Conservation (phyloP, 78 protist species). For the Pigoraptor vietnamica region DNA sequence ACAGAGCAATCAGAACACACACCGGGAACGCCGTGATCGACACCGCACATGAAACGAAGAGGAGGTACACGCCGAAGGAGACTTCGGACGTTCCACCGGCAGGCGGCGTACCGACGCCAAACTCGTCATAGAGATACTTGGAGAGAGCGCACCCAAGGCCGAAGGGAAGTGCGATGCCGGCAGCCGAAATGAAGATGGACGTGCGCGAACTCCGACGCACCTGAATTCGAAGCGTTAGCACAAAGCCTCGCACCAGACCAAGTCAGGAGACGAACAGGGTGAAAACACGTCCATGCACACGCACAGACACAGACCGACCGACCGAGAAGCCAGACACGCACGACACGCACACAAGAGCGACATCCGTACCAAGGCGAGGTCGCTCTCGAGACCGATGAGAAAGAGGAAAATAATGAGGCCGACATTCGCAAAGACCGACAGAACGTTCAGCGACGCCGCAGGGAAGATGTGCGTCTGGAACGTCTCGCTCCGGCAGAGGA, state of each 20-base stretch:
- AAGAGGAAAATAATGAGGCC: constrained; percentile 59
- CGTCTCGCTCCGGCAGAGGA: background rate
- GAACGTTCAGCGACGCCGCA: background rate
- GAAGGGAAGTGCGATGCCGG: constrained; percentile 42
- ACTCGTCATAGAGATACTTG: background rate
- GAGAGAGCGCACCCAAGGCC: constrained; percentile 27
- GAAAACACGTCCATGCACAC: no score
- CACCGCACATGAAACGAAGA: constrained; percentile 55
- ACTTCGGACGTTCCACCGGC: background rate
- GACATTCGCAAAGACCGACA: constrained; percentile 49
- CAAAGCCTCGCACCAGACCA: no score
- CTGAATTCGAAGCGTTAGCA: no score
- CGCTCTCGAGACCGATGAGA: constrained; percentile 56
- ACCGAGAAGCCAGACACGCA: no score
- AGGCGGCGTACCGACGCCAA: no score
- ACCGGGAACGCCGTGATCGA: constrained; percentile 66
- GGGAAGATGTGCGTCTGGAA: background rate
- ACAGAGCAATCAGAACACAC: background rate
- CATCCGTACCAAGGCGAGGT: constrained; percentile 31
- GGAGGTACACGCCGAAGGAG: constrained; percentile 35
- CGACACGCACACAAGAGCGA: no score
- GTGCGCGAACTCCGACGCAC: constrained; percentile 14
- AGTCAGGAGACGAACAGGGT: no score
- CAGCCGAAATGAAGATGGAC: constrained; percentile 31
- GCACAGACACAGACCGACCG: no score